Conservation (phyloP, 148 eudicot species). For the Polygonum maritimum region DNA sequence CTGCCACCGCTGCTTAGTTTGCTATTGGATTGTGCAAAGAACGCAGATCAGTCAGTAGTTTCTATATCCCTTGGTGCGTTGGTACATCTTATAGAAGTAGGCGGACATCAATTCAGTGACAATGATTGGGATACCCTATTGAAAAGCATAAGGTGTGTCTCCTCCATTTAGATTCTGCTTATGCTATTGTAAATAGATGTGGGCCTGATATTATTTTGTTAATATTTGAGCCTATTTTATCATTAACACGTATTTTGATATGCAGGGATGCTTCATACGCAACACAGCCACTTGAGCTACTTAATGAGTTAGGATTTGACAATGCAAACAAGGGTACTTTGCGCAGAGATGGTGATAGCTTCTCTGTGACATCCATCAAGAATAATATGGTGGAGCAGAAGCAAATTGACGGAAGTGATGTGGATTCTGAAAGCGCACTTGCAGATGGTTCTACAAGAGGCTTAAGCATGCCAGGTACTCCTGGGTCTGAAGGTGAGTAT, state of each 20-base stretch:
- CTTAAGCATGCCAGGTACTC: constrained; percentile 10
- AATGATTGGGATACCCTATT: constrained; percentile 94
- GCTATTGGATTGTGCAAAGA: constrained; percentile 93
- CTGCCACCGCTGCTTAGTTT: constrained; percentile 82
- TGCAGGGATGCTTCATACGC: constrained; percentile 92
- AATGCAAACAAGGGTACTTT: constrained; percentile 36
- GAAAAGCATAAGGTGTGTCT: constrained; percentile 78
- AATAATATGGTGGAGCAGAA: constrained; percentile 22
- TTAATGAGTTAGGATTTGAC: constrained; percentile 71
- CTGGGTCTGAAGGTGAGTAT: constrained; percentile 56
- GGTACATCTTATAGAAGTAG: constrained; percentile 96
- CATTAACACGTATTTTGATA: constrained; percentile 11
- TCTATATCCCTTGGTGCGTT: constrained; percentile 93
- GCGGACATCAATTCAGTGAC: constrained; percentile 96
- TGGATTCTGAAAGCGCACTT: neutral
- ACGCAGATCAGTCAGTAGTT: constrained; percentile 89
- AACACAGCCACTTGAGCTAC: constrained; percentile 94
- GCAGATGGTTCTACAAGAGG: constrained; percentile 17
- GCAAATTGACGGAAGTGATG: constrained; percentile 22
- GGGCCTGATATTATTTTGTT: neutral
- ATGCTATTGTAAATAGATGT: neutral
- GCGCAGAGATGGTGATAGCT: constrained; percentile 28
- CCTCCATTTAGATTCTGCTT: constrained; percentile 6
- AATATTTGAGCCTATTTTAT: neutral
- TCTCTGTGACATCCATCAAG: constrained; percentile 18